Evolutionary conservation across 768 basidiomycete genomes (phyloP), one percentile per base, ranked within the genome.

Genomic region (Lyophyllum decastes): DNA sequence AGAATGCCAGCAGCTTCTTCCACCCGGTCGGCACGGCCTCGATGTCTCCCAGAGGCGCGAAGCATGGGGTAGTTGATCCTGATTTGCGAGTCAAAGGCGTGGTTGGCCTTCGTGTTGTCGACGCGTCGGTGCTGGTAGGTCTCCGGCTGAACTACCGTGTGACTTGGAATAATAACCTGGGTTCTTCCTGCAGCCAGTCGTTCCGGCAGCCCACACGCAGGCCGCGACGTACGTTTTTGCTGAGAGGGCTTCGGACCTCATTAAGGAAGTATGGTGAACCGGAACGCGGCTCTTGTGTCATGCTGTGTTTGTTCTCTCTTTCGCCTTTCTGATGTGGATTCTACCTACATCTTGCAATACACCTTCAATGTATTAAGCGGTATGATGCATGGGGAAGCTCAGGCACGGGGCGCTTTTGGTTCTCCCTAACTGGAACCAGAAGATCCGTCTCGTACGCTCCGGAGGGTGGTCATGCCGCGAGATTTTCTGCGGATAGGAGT

Each of bases 1-100:
- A 55, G n/a, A 62, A 49, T 22, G 55, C 58, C 1, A 46, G 33
- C 17, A 67, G 63, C 4, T 52, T 69, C 6, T 66, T 44, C 22
- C 75, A 76, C 52, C 64, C 68, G 1, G 66, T 66, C 4, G 66
- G 70, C 0, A 71, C 70, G 3, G 66, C 71, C 8, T 41, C 52
- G 2, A 72, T 75, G 70, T 60, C 62, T 5, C 27, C 59, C 9
- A 57, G 33, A 22, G 62, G 55, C 10, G 59, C 56, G n/a, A 14
- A 43, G 22, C 49, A 45, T 25, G 62, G 62, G 2, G 60, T 64
- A 3, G 59, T 64, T 16, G 60, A 64, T 46, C 62, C 62, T 25
- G 65, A 73, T 51, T 58, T 78, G 41, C 55, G 44, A n/a, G 72
- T 78, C 9, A 74, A 76, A 58, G 72, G 73, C 10, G 65, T 71